Evolutionary conservation across 73 alveolate species (phyloP), one percentile per base, ranked within the genome.

Genomic region (Paramecium sonneborni): DNA sequence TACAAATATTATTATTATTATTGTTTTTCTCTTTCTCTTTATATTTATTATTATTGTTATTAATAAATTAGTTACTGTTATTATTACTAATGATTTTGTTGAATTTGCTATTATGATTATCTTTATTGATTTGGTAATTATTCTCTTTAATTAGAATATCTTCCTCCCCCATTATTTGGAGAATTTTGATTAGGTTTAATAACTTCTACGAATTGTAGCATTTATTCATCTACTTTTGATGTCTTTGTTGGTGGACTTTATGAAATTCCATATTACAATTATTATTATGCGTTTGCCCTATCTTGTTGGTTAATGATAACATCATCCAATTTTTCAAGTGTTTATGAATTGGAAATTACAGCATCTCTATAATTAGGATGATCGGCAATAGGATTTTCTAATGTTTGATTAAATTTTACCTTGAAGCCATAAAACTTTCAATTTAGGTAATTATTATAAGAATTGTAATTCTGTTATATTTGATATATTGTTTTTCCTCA

Each of bases 371-470:
- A 98, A 43, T 84, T 93, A 6, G 97, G 96, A 69, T 85, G 94
- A 67, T 94, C 96, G 0, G 98, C 94, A 32, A 96, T 82, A 12
- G 99, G 99, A 89, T 98, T 98, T 32, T 97, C 99, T 58, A 34
- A 14, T 21, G 1, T 35, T 14, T 35, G 11, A 74, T 34, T 35
- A 6, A 38, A 74, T 30, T 35, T 4, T 74, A 74, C 87, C 87
- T 95, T 97, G 96, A 15, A 98, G 84, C 99, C 99, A 98, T 20
- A 98, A 85, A 11, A 97, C 98, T 93, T 94, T 97, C 84, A 98
- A 92, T 58, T 93, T 93, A 6, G 94, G 94, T 58, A 95, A 92
- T 57, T 67, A 85, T 12, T 85, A 57, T 34, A 98, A 92, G 92
- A 95, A 94, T 23, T 93, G 68, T 79, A 98, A 85, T 91, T 98